Evolutionary conservation across 768 basidiomycete species (phyloP), one percentile per base, ranked within the genome.

Genomic region (Lentinula edodes): DNA sequence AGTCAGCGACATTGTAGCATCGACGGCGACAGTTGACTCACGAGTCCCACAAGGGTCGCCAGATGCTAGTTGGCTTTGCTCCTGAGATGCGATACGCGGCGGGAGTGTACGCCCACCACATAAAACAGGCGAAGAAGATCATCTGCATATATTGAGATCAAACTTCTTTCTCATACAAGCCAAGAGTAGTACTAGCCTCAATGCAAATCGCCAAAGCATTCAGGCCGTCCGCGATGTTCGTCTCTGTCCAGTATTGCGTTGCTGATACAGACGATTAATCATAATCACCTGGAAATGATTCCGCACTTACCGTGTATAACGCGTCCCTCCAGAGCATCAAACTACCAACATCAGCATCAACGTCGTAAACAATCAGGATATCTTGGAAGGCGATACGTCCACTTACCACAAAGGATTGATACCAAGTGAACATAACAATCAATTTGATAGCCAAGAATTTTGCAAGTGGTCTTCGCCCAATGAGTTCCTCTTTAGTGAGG

Each of bases 381-480:
- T 15, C 28, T 28, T 38, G n/a, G 48, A 18, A 38, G 36, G 16
- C 16, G 23, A 23, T 51, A 20, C 6, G n/a, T 56, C 3, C 28
- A 74, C 87, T 58, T 67, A 89, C 87, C 55, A 91, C 72, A 67
- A 93, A 89, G 1, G 82, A 79, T 68, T 95, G 94, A 71, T 95
- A 96, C 72, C 91, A 95, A 0, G 92, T 93, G 70, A 90, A 86
- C 84, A 93, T 86, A 48, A 93, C 89, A 52, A 93, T 89, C 35
- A 91, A 74, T 72, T 95, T 95, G 77, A 96, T 94, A 2, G 85
- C 76, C 63, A 95, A 69, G 72, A 96, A 96, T 76, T 95, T 95
- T 28, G 88, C 84, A 34, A 95, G 75, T 32, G 93, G 95, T 32
- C 88, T 80, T 16, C 85, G 80, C 38, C 88, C 91, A 59, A 68